Conservation (phyloP, 108 stramenopile species). For the Cyclostephanos invisitatus region DNA sequence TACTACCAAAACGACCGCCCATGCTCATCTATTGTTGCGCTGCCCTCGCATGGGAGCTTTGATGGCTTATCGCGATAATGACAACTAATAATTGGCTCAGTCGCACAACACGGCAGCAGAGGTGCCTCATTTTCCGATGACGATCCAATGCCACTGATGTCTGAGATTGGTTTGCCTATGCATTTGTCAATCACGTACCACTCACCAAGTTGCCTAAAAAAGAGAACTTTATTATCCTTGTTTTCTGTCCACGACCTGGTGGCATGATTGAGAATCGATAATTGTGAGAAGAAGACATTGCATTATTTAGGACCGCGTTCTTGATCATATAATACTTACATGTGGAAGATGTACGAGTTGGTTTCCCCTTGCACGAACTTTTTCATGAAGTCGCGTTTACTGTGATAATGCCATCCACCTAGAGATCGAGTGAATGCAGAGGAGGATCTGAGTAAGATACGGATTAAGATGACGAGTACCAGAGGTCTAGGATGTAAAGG, state of each 20-base stretch:
- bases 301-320: background rate
- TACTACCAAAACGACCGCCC: conserved; percentile 56
- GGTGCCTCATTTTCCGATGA: conserved; percentile 16
- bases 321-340: conserved; percentile 29
- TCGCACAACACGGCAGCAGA: conserved; percentile 51
- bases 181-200: conserved; percentile 75
- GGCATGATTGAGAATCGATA: conserved; percentile 4
- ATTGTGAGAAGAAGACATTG: background rate
- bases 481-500: background rate
- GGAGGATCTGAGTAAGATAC: background rate
- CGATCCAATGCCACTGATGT: conserved; percentile 29
- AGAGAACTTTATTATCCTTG: conserved; percentile 83
- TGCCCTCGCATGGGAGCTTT: conserved; percentile 54
- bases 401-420: conserved; percentile 56
- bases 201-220: conserved; percentile 76
- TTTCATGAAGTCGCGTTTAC: conserved; percentile 46
- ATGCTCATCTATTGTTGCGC: conserved; percentile 45
- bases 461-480: background rate
- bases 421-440: background rate
- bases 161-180: conserved; percentile 35
- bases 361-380: conserved; percentile 44
- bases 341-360: conserved; percentile 51
- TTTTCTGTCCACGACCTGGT: conserved; percentile 67
- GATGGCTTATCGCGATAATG: conserved; percentile 79
- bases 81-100: conserved; percentile 58